Conservation (phyloP, 768 basidiomycete genomes). For the Russula sp. region DNA sequence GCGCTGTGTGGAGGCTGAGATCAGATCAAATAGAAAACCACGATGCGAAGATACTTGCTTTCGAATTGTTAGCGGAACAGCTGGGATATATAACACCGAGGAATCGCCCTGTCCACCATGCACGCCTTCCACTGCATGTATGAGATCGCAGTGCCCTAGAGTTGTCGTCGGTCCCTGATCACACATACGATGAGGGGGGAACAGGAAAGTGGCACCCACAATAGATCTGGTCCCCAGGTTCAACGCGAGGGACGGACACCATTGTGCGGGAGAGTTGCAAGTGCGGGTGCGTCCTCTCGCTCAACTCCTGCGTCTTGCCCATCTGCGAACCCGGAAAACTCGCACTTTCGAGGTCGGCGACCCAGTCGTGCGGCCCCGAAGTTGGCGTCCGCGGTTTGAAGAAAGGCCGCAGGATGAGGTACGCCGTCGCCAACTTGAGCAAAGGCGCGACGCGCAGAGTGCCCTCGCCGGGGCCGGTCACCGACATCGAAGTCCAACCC, state of each 20-base stretch:
- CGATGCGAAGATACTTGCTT: slow-evolving; percentile 25
- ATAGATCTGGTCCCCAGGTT: slow-evolving; percentile 72
- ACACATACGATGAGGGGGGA: not conserved
- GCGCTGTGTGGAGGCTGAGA: slow-evolving; percentile 28
- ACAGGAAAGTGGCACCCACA: slow-evolving; percentile 29
- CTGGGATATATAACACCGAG: slow-evolving; percentile 74
- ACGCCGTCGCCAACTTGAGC: slow-evolving; percentile 58
- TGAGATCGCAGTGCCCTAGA: slow-evolving; percentile 32
- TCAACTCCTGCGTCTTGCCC: slow-evolving; percentile 39
- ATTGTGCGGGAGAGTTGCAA: slow-evolving; percentile 55
- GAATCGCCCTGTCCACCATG: slow-evolving; percentile 51
- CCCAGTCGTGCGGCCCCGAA: slow-evolving; percentile 31
- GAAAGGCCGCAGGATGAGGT: slow-evolving; percentile 70
- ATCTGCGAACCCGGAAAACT: slow-evolving; percentile 25
- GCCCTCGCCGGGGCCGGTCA: slow-evolving; percentile 59
- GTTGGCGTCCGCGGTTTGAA: slow-evolving; percentile 43
- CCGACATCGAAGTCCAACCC: slow-evolving; percentile 44
- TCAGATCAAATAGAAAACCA: not conserved
- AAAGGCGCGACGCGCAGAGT: slow-evolving; percentile 64
- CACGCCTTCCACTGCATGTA: slow-evolving; percentile 42
- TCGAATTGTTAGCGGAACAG: slow-evolving; percentile 55
- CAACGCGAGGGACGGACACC: slow-evolving; percentile 62
- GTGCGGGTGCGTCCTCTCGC: slow-evolving; percentile 56
- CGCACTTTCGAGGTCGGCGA: slow-evolving; percentile 23
- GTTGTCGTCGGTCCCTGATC: not conserved